Evolutionary conservation across 441 rosid genomes (phyloP), one percentile per base, ranked within the genome.

Genomic region (Mallotus japonicus): DNA sequence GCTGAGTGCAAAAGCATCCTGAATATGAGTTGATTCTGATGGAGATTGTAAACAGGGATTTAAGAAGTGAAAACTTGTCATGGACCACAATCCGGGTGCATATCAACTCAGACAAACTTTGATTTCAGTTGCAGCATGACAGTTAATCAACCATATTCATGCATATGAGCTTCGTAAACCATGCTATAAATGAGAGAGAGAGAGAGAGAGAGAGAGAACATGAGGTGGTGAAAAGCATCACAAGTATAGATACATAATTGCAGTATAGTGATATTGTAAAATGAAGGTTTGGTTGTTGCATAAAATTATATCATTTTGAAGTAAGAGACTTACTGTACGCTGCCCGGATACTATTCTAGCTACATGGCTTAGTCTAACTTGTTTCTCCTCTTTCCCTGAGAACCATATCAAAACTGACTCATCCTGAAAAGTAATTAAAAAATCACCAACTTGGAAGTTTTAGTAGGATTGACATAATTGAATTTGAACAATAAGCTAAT

Each of bases 371-470:
- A 95, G 89, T 81, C 86, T 92, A 77, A 93, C 89, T 83, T 88
- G 93, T 75, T 93, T 93, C 88, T 95, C 97, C 81, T 95, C 94
- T 76, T 89, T 95, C 75, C 97, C 98, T 3, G 96, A 92, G 78
- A 89, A 86, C 99, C 99, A 95, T 87, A 92, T 95, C 82, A 95
- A 85, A 84, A 90, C 89, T 68, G 94, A 89, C 79, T 87, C 99
- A 63, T 95, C 99, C 99, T 93, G 97, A 79, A 85, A 56, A 81
- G 59, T 70, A 73, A 77, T 54, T 42, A 76, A 63, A 73, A 46
- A 69, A 42, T 46, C 76, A 61, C 37, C 54, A 55, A 19, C n/a
- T 76, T 46, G 74, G 62, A 70, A 62, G 22, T 72, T 64, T 32
- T 53, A 76, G 50, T 54, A 57, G 51, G 19, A 65, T 73, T 58